Conservation (phyloP, 106 monocot genomes). For the Acorus gramineus region DNA sequence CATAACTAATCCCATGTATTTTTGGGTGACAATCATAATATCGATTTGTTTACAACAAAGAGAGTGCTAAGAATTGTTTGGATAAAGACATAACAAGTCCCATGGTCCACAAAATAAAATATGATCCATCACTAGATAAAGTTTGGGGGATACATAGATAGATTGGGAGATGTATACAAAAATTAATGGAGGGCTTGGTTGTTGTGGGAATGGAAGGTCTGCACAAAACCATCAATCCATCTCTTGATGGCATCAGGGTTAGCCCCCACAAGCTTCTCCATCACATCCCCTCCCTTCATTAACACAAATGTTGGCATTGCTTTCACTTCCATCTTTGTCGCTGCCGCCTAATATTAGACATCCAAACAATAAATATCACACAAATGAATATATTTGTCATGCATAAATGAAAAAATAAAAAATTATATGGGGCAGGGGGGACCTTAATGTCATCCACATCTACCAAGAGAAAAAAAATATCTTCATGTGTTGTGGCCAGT, state of each 20-base stretch:
- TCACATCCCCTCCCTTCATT: constrained; percentile 38
- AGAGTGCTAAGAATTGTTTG: no score
- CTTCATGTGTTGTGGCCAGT: constrained; percentile 35
- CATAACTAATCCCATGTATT: no score
- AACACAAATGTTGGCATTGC: constrained; percentile 89
- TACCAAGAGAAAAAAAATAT: constrained; percentile 50
- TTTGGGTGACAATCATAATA: no score
- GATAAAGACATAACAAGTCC: no score
- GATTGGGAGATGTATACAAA: no score
- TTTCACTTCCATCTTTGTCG: constrained; percentile 65
- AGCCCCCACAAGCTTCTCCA: constrained; percentile 54
- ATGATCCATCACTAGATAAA: no score
- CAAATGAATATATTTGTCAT: not conserved
- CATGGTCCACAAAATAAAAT: no score
- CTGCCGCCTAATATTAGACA: constrained; percentile 35
- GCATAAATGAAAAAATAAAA: not conserved
- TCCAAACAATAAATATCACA: not conserved
- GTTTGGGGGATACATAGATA: no score
- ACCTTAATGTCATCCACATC: constrained; percentile 93
- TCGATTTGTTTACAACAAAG: no score
- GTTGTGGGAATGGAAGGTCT: not conserved
- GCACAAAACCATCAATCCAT: constrained; percentile 33
- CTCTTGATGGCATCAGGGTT: constrained; percentile 72
- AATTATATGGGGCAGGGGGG: not conserved
- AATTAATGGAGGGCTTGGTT: no score